Evolutionary conservation across 306 rosid genomes (phyloP), one percentile per base, ranked within the genome.

Genomic region (Quercus engelmannii): DNA sequence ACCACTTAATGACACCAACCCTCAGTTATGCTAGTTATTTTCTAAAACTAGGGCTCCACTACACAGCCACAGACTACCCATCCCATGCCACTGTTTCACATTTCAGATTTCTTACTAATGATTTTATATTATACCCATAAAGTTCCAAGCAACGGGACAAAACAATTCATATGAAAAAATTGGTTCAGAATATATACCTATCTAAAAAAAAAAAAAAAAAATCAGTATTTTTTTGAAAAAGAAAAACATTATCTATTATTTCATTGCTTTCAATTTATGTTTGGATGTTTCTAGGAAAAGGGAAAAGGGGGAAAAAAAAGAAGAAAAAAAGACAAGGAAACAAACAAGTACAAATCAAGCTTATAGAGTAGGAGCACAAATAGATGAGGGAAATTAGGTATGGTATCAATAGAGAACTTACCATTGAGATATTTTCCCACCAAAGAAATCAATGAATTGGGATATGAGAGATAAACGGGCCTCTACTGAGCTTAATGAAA

Each of bases 381-480:
- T 17, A 63, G 31, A 28, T 59, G 65, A 59, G 31, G 31, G 65
- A 30, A 65, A 64, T 70, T 35, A 5, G 21, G 46, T 41, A 78
- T 31, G 61, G 35, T 25, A 57, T 28, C n/a, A 57, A 79, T n/a
- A 74, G 81, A 81, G 82, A 83, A 74, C 94, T 91, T 85, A 92
- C 99, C 83, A 74, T 52, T 79, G 97, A 83, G 90, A 86, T 78
- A 86, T 76, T 82, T 88, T 90, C 79, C 97, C 99, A 51, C 92
- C 97, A 86, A 87, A 92, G 88, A 95, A 92, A 78, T 92, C 92
- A 79, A 91, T 74, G 73, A 92, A 89, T 81, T 94, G 99, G 78
- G 74, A 89, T 65, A 94, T 79, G 51, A 91, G 86, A 31, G 88
- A 92, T 58, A 90, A 68, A 26, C 87, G 92, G 72, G 97, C 97